Evolutionary conservation across 1,284 basidiomycete genomes (phyloP).

Genomic region (Omphalotus olearius): DNA sequence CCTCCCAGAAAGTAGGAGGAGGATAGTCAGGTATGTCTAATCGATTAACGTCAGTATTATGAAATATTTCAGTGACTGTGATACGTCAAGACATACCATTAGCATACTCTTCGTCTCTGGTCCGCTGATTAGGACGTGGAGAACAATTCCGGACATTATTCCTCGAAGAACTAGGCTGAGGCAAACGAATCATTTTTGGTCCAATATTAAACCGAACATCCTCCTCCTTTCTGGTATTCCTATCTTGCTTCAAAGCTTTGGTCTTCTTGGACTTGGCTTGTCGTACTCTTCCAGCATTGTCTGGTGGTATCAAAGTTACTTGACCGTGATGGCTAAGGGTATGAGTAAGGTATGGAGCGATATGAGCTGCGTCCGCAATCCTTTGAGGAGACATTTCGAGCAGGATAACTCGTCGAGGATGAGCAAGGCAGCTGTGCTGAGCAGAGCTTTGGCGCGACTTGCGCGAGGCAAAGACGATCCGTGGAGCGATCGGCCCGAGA

Average conservation of each 20-base stretch:
- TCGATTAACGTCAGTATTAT: neutral
- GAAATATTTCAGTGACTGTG: neutral
- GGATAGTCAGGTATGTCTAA: constrained; percentile 50
- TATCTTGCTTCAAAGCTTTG: constrained; percentile 14
- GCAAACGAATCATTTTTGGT: constrained; percentile 23
- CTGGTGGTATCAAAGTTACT: constrained; percentile 43
- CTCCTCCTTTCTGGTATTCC: constrained; percentile 20
- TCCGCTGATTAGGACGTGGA: constrained; percentile 10
- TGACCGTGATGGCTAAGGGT: constrained; percentile 52
- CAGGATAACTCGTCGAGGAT: constrained; percentile 30
- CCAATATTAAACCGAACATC: constrained; percentile 35
- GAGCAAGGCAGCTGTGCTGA: constrained; percentile 6
- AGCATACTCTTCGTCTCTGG: constrained; percentile 15
- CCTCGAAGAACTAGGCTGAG: constrained; percentile 14
- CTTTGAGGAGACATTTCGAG: constrained; percentile 33
- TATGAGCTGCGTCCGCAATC: constrained; percentile 44
- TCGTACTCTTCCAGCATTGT: constrained; percentile 50
- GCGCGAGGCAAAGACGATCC: constrained; percentile 55
- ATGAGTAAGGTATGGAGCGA: constrained; percentile 57
- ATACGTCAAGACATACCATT: constrained; percentile 15
- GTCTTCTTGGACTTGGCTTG: constrained; percentile 39
- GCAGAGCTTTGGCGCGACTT: constrained; percentile 24
- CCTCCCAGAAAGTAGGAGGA: constrained; percentile 56
- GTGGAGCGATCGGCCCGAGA: constrained; percentile 46
- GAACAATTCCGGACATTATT: constrained; percentile 10